Percentiles rank a stretch among this genome's conserved stretches.
Conservation (phyloP, 2,329 filamentous ascomycete genomes). For the Pseudohalonectria lignicola region DNA sequence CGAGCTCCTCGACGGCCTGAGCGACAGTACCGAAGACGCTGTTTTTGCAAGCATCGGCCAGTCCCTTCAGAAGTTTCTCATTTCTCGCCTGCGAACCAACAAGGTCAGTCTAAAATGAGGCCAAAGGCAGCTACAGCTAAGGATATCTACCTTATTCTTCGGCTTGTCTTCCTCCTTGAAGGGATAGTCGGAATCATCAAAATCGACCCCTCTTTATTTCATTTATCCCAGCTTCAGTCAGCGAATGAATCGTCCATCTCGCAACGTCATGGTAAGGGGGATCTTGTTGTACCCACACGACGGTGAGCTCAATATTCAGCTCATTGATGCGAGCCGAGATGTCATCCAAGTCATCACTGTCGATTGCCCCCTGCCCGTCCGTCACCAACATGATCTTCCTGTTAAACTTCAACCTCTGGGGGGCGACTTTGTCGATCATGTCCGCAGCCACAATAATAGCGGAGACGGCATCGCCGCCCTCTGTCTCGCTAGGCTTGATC, state of each 20-base stretch:
- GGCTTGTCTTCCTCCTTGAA: constrained; percentile 87
- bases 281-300: constrained; percentile 48
- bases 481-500: constrained; percentile 57
- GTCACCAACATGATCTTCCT: constrained; percentile 78
- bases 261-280: too few species aligned
- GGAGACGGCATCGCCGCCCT: constrained; percentile 74
- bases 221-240: too few species aligned
- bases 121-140: neutral
- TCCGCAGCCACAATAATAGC: constrained; percentile 77
- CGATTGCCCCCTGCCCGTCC: constrained; percentile 64
- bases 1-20: constrained; percentile 72
- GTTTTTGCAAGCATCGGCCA: constrained; percentile 55
- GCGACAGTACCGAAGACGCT: constrained; percentile 75
- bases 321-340: constrained; percentile 67
- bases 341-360: constrained; percentile 56
- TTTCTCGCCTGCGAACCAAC: constrained; percentile 45
- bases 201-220: constrained; percentile 76
- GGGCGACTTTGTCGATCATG: constrained; percentile 65
- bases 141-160: constrained; percentile 44
- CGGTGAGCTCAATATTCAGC: constrained; percentile 63
- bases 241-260: neutral
- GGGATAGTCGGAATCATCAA: constrained; percentile 82
- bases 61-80: constrained; percentile 52
- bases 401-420: constrained; percentile 72
- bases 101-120: constrained; percentile 6